Conservation (phyloP, 129 eudicot species). For the Saussurea involucrata region DNA sequence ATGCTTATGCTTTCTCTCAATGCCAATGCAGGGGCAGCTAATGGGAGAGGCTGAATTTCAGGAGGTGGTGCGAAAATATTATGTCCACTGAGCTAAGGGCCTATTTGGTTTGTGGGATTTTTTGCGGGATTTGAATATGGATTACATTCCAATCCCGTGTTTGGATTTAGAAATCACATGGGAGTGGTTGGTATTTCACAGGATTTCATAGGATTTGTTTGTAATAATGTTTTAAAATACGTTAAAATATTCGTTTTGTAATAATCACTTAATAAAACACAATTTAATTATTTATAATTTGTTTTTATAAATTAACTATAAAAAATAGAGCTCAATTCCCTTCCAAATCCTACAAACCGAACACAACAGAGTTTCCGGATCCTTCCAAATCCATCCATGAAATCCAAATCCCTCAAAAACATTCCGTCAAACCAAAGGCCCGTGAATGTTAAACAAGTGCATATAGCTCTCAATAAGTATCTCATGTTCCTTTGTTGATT, state of each 20-base stretch:
- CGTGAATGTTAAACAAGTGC: background rate
- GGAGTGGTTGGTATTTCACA: background rate
- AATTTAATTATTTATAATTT: no score
- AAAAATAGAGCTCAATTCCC: background rate
- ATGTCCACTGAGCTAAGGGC: conserved; percentile 61
- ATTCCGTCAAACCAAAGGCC: background rate
- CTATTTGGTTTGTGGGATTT: background rate
- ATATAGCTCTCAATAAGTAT: background rate
- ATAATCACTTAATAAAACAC: background rate
- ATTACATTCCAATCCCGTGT: background rate
- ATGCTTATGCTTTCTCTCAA: conserved; percentile 69
- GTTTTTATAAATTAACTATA: no score
- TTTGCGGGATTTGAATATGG: background rate
- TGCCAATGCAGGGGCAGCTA: conserved; percentile 74
- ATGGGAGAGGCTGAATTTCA: conserved; percentile 82
- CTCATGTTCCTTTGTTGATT: background rate
- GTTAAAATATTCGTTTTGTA: background rate
- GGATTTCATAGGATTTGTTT: background rate
- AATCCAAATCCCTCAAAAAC: background rate
- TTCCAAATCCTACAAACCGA: no score
- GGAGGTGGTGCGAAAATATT: conserved; percentile 94
- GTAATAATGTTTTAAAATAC: no score
- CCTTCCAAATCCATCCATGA: background rate
- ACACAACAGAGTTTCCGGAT: no score
- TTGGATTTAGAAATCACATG: background rate